Percentiles rank a stretch among this genome's conserved stretches.
phyloP scores from a whole-genome alignment of 441 rosid species.

The Jatropha podagrica region DNA sequence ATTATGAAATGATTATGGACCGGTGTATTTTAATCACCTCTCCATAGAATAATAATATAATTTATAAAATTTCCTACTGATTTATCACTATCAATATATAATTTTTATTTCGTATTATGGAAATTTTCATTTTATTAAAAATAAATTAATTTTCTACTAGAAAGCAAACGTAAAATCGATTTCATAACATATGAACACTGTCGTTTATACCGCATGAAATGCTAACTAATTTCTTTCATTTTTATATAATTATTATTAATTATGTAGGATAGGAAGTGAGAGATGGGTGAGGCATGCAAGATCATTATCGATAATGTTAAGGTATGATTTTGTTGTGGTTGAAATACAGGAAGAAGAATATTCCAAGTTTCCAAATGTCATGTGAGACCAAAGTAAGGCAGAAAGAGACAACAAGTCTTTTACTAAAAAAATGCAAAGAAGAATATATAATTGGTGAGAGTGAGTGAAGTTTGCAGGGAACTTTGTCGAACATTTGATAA shows the following conservation, averaged over 20 bases:
- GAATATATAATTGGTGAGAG: constrained; percentile 10
- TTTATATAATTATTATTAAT: neutral
- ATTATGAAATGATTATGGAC: constrained; percentile 22
- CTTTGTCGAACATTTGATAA: constrained; percentile 4
- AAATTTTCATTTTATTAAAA: too few species aligned
- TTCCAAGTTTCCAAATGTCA: neutral
- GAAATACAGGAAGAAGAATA: neutral
- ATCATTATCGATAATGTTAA: neutral
- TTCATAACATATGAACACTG: too few species aligned
- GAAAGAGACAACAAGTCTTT: neutral
- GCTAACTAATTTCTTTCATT: too few species aligned
- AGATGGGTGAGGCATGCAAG: neutral
- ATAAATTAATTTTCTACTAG: too few species aligned
- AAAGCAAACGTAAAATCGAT: too few species aligned
- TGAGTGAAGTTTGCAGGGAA: constrained; percentile 8
- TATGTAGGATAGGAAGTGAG: neutral
- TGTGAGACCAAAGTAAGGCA: neutral
- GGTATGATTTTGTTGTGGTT: neutral
- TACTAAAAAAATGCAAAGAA: constrained; percentile 8
- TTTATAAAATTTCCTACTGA: too few species aligned
- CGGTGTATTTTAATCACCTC: constrained; percentile 20
- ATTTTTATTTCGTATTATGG: too few species aligned
- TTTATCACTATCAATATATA: too few species aligned
- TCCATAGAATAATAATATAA: neutral
- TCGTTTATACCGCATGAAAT: too few species aligned